A percentile compares a stretch with the other conserved stretches of the same genome.
Evolutionary conservation across 2,329 filamentous ascomycete genomes (phyloP).

Genomic region (Fusarium oligoseptatum): DNA sequence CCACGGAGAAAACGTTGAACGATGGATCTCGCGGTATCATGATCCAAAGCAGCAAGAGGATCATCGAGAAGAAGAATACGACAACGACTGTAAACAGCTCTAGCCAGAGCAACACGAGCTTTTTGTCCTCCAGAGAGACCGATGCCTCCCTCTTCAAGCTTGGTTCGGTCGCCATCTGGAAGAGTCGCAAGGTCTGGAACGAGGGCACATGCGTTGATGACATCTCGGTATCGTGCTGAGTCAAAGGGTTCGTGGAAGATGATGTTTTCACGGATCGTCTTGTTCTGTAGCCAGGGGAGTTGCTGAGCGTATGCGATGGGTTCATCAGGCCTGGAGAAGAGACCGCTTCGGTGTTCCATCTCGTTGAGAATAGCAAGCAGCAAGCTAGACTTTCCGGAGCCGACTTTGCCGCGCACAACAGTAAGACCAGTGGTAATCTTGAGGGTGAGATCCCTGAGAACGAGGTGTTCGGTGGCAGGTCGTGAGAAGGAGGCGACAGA

Average conservation of each 20-base stretch:
- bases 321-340: constrained; percentile 61
- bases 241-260: constrained; percentile 71
- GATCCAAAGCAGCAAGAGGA: constrained; percentile 73
- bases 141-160: constrained; percentile 73
- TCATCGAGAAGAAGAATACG: constrained; percentile 72
- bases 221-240: constrained; percentile 66
- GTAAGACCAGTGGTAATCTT: constrained; percentile 65
- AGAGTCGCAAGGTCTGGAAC: constrained; percentile 68
- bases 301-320: constrained; percentile 70
- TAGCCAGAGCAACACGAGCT: constrained; percentile 72
- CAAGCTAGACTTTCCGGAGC: constrained; percentile 72
- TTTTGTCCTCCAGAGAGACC: constrained; percentile 75
- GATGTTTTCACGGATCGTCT: constrained; percentile 75
- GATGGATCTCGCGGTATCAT: constrained; percentile 71
- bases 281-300: constrained; percentile 75
- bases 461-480: constrained; percentile 73
- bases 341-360: constrained; percentile 73
- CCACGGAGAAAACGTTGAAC: constrained; percentile 73
- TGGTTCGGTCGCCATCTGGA: constrained; percentile 68
- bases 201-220: constrained; percentile 72
- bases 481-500: constrained; percentile 80
- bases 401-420: constrained; percentile 70
- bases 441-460: constrained; percentile 62
- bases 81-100: constrained; percentile 71
- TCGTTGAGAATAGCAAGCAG: constrained; percentile 71